Evolutionary conservation across 345 rosid genomes (phyloP), one percentile per base, ranked within the genome.

Genomic region (Tarenaya hassleriana): DNA sequence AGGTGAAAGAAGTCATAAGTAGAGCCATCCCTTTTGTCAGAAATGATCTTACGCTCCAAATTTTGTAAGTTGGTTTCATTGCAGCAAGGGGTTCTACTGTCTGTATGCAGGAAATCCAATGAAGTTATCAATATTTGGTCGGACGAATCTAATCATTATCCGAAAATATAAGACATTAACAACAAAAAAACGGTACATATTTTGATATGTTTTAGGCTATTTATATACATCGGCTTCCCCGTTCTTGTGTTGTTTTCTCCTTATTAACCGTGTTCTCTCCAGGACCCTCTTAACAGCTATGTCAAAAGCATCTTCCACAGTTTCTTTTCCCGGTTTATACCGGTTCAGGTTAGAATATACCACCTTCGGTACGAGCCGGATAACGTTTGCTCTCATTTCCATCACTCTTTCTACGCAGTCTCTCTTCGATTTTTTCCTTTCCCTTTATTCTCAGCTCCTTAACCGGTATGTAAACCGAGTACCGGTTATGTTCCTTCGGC

Each of bases 241-340:
- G 27, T 11, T 40, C 41, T 10, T 45, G 38, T 18, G 15, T 12
- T 35, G 18, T 10, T 11, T 19, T 63, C 43, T 57, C 66, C 64
- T 66, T 34, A 55, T 44, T 16, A 32, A 45, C 32, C 58, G 37
- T 1, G 73, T 64, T 49, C 77, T 73, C 41, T 61, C 52, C 2
- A 75, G 27, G 16, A 72, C 61, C 41, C 68, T 56, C 10, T 56
- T 62, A 12, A 83, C 45, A 9, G 91, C 79, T 13, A 78, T 14
- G 49, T 73, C 70, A 44, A 80, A 67, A 34, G 87, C 78, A 72
- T 80, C 91, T 34, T 72, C 79, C 29, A 66, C 13, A 5, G n/a
- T 35, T 16, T 55, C 59, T 16, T 10, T 24, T 18, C 7, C 67
- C 13, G 48, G 49, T 53, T 59, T 43, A 1, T 54, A 7, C 39